A percentile compares a stretch with the other conserved stretches of the same genome.
phyloP scores from a whole-genome alignment of 805 yeast genomes.

The Torulaspora microellipsoides region DNA sequence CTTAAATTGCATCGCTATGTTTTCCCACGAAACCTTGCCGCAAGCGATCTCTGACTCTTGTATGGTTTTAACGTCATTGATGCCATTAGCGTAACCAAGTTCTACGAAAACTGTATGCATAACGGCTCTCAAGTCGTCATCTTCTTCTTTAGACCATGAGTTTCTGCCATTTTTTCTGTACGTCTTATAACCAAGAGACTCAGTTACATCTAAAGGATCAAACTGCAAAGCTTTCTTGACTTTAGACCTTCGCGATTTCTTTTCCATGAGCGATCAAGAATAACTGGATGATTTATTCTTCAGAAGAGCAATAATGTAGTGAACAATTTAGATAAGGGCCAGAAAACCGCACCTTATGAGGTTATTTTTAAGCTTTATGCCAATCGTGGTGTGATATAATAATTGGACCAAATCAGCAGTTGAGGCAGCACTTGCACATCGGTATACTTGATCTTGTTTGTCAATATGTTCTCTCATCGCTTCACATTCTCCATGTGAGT shows the following conservation, averaged over 20 bases:
- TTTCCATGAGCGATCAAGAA: conserved; percentile 6
- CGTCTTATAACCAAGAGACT: conserved; percentile 70
- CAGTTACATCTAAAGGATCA: conserved; percentile 50
- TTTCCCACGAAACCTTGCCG: conserved; percentile 56
- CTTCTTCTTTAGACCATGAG: conserved; percentile 78
- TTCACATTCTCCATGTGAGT: not conserved
- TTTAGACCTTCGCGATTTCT: conserved; percentile 13
- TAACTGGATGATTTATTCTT: not conserved
- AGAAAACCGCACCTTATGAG: not conserved
- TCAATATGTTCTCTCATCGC: not conserved
- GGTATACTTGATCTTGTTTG: not conserved
- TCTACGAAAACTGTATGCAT: conserved; percentile 38
- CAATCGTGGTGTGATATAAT: not conserved
- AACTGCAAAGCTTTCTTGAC: conserved; percentile 29
- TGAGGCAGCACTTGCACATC: not conserved
- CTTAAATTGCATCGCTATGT: conserved; percentile 44
- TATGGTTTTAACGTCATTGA: conserved; percentile 26
- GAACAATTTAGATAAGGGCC: not conserved
- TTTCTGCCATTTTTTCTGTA: conserved; percentile 57
- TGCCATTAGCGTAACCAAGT: conserved; percentile 36
- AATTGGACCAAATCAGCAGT: not conserved
- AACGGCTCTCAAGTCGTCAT: conserved; percentile 44
- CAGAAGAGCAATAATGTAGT: too few relatives aligned
- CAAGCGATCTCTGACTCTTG: conserved; percentile 31
- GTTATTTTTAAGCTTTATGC: not conserved